Evolutionary conservation across 2,329 filamentous ascomycete genomes (phyloP), one percentile per base, ranked within the genome.

Genomic region (Sporothrix brunneoviolacea): DNA sequence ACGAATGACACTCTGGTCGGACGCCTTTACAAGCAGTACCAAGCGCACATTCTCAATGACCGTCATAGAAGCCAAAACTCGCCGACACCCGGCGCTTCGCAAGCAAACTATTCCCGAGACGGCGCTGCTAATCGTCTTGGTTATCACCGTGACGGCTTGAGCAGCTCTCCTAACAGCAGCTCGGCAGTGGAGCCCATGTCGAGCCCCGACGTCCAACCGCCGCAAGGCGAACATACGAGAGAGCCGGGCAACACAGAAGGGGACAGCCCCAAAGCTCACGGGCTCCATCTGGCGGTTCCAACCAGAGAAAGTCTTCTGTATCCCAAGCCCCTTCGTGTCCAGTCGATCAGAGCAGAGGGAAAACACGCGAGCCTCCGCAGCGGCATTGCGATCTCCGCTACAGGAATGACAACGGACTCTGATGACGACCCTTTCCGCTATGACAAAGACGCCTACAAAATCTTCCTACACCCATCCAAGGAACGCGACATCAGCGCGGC

Each of bases 381-480:
- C 43, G 59, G 54, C 37, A 59, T 47, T 56, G 64, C n/a, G 58
- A 61, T 52, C 36, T 67, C 50, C 21, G 60, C 61, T 9, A 55
- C 50, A 5, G 58, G 56, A 9, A 36, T 53, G 33, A 62, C 61
- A 3, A 66, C 64, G 22, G 66, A 63, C 6, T 69, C 67, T 0
- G 65, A 66, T 28, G 60, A 64, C 1, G 71, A 76, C 36, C 72
- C 69, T 0, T 77, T 76, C 60, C 64, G 65, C 42, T 76, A 74
- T 53, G 73, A 76, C 55, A 63, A 60, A 30, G 63, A 64, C 8
- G 54, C 61, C 2, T 72, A 72, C 54, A 64, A 62, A 13, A 52
- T 62, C 9, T 70, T 70, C 35, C 56, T 73, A 8, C 61, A 65
- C 8, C 60, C 66, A 4, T 61, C 64, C 1, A 66, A 64, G 50